These are phyloP conservation scores for Termitomyces sp. DNA, from an alignment of 768 basidiomycete species.

Conservation along the genomic window DNA sequence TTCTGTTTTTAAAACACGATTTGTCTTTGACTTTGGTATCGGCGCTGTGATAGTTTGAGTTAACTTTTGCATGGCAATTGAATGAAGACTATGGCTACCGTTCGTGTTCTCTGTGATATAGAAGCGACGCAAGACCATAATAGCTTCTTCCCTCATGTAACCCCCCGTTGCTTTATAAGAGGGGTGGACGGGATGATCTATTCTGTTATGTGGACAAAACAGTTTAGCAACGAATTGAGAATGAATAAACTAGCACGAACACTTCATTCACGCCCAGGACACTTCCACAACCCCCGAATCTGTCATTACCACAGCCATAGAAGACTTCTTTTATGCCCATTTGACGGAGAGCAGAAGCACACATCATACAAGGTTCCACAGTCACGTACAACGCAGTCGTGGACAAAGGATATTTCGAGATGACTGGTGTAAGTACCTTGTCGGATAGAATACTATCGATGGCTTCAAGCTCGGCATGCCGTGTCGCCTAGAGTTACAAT, in stretches of 20 bases:
- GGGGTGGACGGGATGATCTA: slow-evolving; percentile 69
- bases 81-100: slow-evolving; percentile 40
- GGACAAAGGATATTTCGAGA: slow-evolving; percentile 57
- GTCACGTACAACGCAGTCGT: slow-evolving; percentile 92
- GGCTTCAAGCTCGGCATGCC: slow-evolving; percentile 96
- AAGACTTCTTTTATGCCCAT: slow-evolving; percentile 86
- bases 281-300: slow-evolving; percentile 96
- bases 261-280: slow-evolving; percentile 53
- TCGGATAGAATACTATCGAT: slow-evolving; percentile 82
- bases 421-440: slow-evolving; percentile 46
- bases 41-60: slow-evolving; percentile 55
- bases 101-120: slow-evolving; percentile 92
- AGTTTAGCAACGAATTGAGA: background rate
- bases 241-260: slow-evolving; percentile 34
- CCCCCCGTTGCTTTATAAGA: slow-evolving; percentile 73
- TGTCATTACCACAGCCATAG: slow-evolving; percentile 92
- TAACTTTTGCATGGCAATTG: background rate
- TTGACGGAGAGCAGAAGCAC: slow-evolving; percentile 92
- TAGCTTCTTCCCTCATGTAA: slow-evolving; percentile 76
- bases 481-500: slow-evolving; percentile 66
- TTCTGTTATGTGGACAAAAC: slow-evolving; percentile 30
- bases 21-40: slow-evolving; percentile 73
- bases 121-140: slow-evolving; percentile 81
- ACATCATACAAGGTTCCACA: slow-evolving; percentile 99
- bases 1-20: slow-evolving; percentile 68